These are phyloP conservation scores for Colletotrichum echinochloae DNA, from an alignment of 2,329 filamentous ascomycete species.

Conservation along the genomic window DNA sequence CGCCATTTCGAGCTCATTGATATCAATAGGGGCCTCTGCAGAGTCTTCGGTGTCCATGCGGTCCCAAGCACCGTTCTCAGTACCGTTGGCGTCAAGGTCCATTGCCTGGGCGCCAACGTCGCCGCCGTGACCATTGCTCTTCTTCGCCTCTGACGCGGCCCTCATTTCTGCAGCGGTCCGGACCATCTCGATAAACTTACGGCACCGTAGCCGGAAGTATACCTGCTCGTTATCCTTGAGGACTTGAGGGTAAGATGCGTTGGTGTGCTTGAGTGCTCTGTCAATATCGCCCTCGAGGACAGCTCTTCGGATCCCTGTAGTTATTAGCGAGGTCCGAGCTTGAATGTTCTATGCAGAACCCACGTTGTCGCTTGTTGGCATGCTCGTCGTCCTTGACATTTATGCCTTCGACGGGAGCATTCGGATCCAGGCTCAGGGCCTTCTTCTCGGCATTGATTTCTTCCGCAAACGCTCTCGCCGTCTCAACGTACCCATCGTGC, in stretches of 20 bases:
- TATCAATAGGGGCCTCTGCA: constrained; percentile 35
- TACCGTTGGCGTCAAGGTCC: constrained; percentile 66
- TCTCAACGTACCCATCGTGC: constrained; percentile 96
- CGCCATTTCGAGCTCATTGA: constrained; percentile 69
- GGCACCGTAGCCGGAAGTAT: constrained; percentile 87
- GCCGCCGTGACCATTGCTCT: constrained; percentile 57
- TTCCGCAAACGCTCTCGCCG: constrained; percentile 86
- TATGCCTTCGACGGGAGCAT: constrained; percentile 65
- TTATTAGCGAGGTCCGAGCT: not conserved
- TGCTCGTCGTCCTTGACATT: constrained; percentile 85
- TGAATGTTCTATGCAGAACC: constrained; percentile 49
- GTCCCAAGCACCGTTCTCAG: constrained; percentile 56
- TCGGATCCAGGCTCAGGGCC: constrained; percentile 72
- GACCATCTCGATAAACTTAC: constrained; percentile 97
- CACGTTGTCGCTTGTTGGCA: constrained; percentile 87
- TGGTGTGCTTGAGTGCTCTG: constrained; percentile 84
- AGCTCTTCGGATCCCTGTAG: constrained; percentile 82
- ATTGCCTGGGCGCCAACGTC: constrained; percentile 63
- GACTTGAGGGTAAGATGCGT: constrained; percentile 82
- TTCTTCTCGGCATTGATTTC: constrained; percentile 82
- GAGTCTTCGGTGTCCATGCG: constrained; percentile 67
- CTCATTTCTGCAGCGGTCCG: constrained; percentile 76
- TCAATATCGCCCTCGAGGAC: constrained; percentile 95
- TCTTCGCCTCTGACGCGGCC: constrained; percentile 59
- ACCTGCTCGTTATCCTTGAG: constrained; percentile 85